Evolutionary conservation across 306 rosid genomes (phyloP).

Genomic region (Dalbergia cultrata): DNA sequence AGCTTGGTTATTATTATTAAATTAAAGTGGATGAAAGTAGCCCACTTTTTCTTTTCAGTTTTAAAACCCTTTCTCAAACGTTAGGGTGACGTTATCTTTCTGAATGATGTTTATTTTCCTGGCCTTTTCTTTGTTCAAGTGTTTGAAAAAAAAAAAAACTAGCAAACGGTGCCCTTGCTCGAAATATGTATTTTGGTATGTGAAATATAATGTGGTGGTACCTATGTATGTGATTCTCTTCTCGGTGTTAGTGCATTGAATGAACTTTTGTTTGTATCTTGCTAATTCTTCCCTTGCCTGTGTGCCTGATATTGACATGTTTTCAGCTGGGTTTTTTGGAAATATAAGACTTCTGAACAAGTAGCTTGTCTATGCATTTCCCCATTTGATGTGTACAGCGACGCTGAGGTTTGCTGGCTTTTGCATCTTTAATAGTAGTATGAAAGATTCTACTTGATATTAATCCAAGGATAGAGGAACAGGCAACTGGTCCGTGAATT

Average conservation of each 20-base stretch:
- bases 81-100: conserved; percentile 11
- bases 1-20: background rate
- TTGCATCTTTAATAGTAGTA: conserved; percentile 15
- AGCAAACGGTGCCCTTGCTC: conserved; percentile 27
- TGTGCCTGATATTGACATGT: conserved; percentile 36
- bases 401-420: conserved; percentile 33
- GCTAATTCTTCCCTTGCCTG: conserved; percentile 32
- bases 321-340: conserved; percentile 13
- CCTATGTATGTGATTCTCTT: conserved; percentile 32
- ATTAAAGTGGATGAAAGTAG: conserved; percentile 21
- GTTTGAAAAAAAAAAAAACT: background rate
- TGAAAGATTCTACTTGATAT: conserved; percentile 26
- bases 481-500: conserved; percentile 12
- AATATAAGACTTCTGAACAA: conserved; percentile 23
- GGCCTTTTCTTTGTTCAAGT: background rate
- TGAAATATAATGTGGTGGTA: conserved; percentile 29
- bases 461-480: conserved; percentile 16
- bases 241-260: conserved; percentile 48
- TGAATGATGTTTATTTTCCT: conserved; percentile 14
- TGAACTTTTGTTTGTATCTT: conserved; percentile 45
- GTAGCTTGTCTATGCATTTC: conserved; percentile 39
- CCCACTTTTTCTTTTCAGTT: conserved; percentile 25
- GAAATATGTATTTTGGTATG: conserved; percentile 15
- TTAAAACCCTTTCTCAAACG: background rate
- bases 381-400: conserved; percentile 35